These are phyloP conservation scores for Mortierella sp. DNA, from an alignment of 371 early-diverging fungal species.

Conservation along the genomic window DNA sequence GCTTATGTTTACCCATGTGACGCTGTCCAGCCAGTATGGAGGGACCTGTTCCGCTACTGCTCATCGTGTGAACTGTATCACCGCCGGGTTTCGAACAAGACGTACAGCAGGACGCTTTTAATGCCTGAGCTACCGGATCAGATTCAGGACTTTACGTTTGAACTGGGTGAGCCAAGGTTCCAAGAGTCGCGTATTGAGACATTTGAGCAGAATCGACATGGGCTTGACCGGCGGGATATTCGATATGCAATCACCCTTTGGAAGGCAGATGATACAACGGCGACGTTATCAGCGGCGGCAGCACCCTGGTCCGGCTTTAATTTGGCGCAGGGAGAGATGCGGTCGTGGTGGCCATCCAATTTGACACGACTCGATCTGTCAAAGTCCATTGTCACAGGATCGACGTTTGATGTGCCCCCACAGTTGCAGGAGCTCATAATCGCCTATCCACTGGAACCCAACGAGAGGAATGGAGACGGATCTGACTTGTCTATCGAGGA, in stretches of 20 bases:
- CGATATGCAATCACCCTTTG: constrained; percentile 16
- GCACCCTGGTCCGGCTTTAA: constrained; percentile 13
- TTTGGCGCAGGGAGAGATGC: neutral
- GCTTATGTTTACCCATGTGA: constrained; percentile 31
- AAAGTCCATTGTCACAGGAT: constrained; percentile 7
- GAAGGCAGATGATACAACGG: constrained; percentile 9
- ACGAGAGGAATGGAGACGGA: neutral
- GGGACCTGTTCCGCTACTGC: constrained; percentile 41
- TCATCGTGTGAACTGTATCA: constrained; percentile 39
- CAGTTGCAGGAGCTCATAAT: constrained; percentile 29
- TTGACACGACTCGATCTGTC: constrained; percentile 32
- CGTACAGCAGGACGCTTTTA: constrained; percentile 18
- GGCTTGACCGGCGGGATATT: constrained; percentile 18
- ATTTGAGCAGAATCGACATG: constrained; percentile 18
- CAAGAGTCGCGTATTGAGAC: constrained; percentile 23
- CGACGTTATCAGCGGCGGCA: neutral
- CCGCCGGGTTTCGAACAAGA: constrained; percentile 29
- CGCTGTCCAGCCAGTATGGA: constrained; percentile 32
- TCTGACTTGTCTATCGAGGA: constrained; percentile 11
- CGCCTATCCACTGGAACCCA: constrained; percentile 29
- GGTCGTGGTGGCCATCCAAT: constrained; percentile 37
- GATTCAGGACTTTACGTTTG: constrained; percentile 22
- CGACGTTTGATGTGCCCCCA: constrained; percentile 32
- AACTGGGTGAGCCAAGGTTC: constrained; percentile 29
- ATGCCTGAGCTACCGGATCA: constrained; percentile 34